phyloP scores from a whole-genome alignment of 352 stramenopile genomes.

The Phytopythium ostracodes region DNA sequence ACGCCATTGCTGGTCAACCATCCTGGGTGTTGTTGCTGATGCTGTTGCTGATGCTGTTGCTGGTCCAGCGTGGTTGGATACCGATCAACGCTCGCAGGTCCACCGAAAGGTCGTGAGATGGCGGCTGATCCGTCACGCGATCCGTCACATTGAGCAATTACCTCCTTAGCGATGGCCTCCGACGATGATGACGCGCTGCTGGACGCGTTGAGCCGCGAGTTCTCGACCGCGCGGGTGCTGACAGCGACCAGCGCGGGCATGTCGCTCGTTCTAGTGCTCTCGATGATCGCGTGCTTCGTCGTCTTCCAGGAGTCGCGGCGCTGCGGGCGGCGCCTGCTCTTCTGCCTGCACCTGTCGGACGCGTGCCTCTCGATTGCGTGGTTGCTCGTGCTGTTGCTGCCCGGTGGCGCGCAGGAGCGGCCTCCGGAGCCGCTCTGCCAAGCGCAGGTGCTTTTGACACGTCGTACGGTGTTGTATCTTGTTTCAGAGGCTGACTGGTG shows the following conservation, averaged over 20 bases:
- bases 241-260: slow-evolving; percentile 32
- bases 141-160: neutral
- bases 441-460: slow-evolving; percentile 26
- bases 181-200: slow-evolving; percentile 10
- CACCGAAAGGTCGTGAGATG: neutral
- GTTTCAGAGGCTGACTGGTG: neutral
- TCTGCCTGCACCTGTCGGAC: slow-evolving; percentile 64
- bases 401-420: slow-evolving; percentile 9
- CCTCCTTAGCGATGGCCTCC: neutral
- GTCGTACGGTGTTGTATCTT: neutral
- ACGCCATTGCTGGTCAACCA: no score
- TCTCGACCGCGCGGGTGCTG: slow-evolving; percentile 37
- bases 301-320: slow-evolving; percentile 59
- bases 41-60: no score
- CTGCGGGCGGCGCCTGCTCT: slow-evolving; percentile 54
- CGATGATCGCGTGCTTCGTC: slow-evolving; percentile 57
- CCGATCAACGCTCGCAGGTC: slow-evolving; percentile 4
- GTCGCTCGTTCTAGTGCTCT: slow-evolving; percentile 38
- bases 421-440: slow-evolving; percentile 16
- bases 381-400: slow-evolving; percentile 46
- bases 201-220: slow-evolving; percentile 12
- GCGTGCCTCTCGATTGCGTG: slow-evolving; percentile 39
- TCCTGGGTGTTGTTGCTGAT: no score
- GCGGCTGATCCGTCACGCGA: no score
- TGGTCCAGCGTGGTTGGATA: no score